Evolutionary conservation across 306 rosid species (phyloP), one percentile per base, ranked within the genome.

Genomic region (Alnus rubra): DNA sequence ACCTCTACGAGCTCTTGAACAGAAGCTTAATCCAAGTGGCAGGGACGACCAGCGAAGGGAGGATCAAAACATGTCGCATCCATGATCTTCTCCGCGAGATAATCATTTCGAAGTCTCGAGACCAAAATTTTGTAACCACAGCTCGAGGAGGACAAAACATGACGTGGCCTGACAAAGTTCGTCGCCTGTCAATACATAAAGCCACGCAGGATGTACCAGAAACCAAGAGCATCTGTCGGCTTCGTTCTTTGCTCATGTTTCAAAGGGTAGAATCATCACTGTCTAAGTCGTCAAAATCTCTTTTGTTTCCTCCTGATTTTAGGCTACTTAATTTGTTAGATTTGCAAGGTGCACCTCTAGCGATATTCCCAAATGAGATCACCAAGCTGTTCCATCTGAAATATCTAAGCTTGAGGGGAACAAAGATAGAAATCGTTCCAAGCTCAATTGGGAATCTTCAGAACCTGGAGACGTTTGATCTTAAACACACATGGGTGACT

Each of bases 311-410:
- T 16, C 47, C 10, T 39, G 54, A 75, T 0, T 53, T 84, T 9
- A 77, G 11, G 78, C 65, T 87, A 8, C 79, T 84, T 13, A 84
- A 69, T 18, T 87, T 87, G 69, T 75, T 87, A 50, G 87, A 84
- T 12, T 73, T 82, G 58, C 35, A 45, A 31, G 83, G 81, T 53
- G 60, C 71, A 7, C 63, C 76, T 48, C n/a, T 84, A 62, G 52
- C 63, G n/a, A 23, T 1, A 4, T 76, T 87, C 30, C 88, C 90
- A 2, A 33, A 15, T 8, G 77, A 52, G 16, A 16, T 84, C 4
- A 16, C 62, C 47, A 71, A 28, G 15, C 42, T 84, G 71, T 56
- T 76, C 75, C 84, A 60, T 53, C 71, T 84, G 35, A 84, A 52
- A 78, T 84, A 82, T 39, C 53, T 84, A 50, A 79, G 78, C 83